phyloP scores from a whole-genome alignment of 768 basidiomycete genomes.

The Suillus clintonianus region DNA sequence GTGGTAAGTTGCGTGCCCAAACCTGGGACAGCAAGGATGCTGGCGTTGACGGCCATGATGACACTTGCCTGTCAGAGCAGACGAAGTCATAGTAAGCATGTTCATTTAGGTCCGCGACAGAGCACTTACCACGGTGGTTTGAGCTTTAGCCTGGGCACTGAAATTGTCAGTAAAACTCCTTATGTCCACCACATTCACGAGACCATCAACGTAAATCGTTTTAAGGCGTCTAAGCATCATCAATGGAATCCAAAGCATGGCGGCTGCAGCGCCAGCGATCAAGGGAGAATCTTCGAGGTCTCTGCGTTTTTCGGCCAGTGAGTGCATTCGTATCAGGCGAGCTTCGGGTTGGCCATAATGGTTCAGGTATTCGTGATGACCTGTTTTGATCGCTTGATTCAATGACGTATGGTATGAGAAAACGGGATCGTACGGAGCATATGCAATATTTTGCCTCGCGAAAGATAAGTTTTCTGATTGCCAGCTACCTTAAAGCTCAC shows the following conservation, averaged over 20 bases:
- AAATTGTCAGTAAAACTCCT: neutral
- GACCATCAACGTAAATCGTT: neutral
- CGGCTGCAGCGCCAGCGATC: neutral
- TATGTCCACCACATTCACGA: neutral
- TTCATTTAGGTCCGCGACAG: neutral
- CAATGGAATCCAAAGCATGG: neutral
- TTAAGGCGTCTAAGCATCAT: neutral
- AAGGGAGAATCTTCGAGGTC: no score
- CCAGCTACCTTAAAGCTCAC: neutral
- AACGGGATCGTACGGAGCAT: no score
- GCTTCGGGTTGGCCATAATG: neutral
- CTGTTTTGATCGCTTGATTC: neutral
- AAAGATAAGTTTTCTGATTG: neutral
- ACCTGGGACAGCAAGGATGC: neutral
- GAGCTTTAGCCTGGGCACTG: neutral
- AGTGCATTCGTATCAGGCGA: neutral
- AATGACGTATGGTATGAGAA: no score
- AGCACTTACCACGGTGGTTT: neutral
- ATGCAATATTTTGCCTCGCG: neutral
- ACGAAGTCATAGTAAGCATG: neutral
- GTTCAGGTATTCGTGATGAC: neutral
- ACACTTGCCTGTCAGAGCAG: neutral
- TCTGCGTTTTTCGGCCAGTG: neutral
- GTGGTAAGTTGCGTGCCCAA: neutral
- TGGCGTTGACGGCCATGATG: neutral